Conservation (phyloP, 2,329 filamentous ascomycete species). For the Colletotrichum noveboracense region DNA sequence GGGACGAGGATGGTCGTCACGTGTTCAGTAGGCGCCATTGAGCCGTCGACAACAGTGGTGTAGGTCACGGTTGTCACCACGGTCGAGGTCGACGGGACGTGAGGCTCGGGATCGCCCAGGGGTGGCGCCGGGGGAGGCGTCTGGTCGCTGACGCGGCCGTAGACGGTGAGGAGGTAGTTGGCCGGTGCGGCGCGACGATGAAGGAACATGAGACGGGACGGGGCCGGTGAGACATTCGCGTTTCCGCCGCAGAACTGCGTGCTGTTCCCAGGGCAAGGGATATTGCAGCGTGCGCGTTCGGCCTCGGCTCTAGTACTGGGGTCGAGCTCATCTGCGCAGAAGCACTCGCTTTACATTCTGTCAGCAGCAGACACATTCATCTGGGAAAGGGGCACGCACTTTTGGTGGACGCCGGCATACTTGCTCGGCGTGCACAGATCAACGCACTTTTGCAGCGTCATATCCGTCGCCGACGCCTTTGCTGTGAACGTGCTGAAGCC, state of each 20-base stretch:
- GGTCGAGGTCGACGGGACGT: conserved; percentile 25
- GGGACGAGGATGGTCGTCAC: conserved; percentile 33
- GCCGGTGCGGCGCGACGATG: conserved; percentile 32
- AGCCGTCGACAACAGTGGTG: conserved; percentile 37
- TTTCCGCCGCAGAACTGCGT: conserved; percentile 47
- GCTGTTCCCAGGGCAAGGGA: conserved; percentile 45
- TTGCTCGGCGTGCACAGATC: conserved; percentile 36
- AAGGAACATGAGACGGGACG: conserved; percentile 8
- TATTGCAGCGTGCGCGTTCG: conserved; percentile 37
- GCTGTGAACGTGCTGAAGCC: conserved; percentile 40
- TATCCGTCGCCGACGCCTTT: conserved; percentile 32
- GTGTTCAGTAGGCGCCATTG: conserved; percentile 36
- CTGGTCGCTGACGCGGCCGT: conserved; percentile 39
- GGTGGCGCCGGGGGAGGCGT: conserved; percentile 37
- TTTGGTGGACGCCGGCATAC: conserved; percentile 45
- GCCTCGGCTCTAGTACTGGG: conserved; percentile 40
- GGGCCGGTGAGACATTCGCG: conserved; percentile 8
- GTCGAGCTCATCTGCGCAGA: conserved; percentile 49
- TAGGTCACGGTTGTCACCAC: conserved; percentile 33
- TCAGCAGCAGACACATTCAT: background rate
- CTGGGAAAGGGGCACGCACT: background rate
- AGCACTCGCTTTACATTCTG: conserved; percentile 36
- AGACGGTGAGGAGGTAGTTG: conserved; percentile 46
- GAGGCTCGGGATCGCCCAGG: conserved; percentile 28
- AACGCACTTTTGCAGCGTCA: conserved; percentile 46